A percentile compares a stretch with the other conserved stretches of the same genome.
Evolutionary conservation across 2,329 filamentous ascomycete species (phyloP).

Genomic region (Pezicula carpinea): DNA sequence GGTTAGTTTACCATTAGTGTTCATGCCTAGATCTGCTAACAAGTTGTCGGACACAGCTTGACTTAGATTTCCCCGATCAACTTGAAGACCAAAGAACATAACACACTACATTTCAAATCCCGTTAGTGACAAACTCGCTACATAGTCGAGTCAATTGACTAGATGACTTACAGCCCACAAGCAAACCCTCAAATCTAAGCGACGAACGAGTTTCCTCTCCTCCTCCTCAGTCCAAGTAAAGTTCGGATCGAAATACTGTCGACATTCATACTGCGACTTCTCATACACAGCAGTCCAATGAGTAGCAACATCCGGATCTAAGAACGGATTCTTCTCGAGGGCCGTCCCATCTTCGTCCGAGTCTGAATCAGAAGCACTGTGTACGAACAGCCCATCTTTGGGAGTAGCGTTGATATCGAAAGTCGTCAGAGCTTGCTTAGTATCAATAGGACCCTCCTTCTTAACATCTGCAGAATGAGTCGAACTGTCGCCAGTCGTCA

Average conservation of each 20-base stretch:
- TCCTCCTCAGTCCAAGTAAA: constrained; percentile 22
- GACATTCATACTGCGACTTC: constrained; percentile 23
- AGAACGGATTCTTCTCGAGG: constrained; percentile 6
- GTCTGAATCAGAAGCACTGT: too few relatives aligned
- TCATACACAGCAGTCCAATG: constrained; percentile 20
- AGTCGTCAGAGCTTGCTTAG: too few relatives aligned
- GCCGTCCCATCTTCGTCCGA: not conserved
- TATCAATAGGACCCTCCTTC: too few relatives aligned
- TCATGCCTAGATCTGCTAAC: constrained; percentile 43
- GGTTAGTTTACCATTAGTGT: constrained; percentile 30
- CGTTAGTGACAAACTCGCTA: not conserved
- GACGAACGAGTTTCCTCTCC: constrained; percentile 20
- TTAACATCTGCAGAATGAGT: too few relatives aligned
- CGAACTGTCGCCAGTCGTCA: too few relatives aligned
- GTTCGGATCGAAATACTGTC: constrained; percentile 18
- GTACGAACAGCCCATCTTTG: too few relatives aligned
- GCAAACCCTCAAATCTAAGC: constrained; percentile 19
- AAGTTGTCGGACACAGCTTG: constrained; percentile 59
- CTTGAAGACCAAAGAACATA: constrained; percentile 57
- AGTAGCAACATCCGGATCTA: constrained; percentile 21
- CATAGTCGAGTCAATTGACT: constrained; percentile 28
- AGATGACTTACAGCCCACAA: constrained; percentile 34
- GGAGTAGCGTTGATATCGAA: too few relatives aligned
- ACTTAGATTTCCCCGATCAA: constrained; percentile 53
- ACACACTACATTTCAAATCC: constrained; percentile 36